Evolutionary conservation across 108 stramenopile genomes (phyloP).

Genomic region (Skeletonema grethae): DNA sequence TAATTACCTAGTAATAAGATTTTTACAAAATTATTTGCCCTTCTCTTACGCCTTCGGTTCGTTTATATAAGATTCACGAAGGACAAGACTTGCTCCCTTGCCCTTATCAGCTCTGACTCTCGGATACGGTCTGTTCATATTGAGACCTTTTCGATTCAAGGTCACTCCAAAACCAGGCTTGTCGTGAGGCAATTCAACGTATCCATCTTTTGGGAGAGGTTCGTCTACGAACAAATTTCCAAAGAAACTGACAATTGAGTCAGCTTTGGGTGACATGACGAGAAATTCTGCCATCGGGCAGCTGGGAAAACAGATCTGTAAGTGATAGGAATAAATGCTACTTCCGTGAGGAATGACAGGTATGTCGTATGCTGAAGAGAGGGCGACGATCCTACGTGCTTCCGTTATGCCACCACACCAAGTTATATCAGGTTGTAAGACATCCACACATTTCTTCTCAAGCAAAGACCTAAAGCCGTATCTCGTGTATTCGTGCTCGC

Average conservation of each 20-base stretch:
- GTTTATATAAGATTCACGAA: not conserved
- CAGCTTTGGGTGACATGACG: slow-evolving; percentile 65
- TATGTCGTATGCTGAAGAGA: slow-evolving; percentile 65
- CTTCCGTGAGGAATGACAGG: slow-evolving; percentile 67
- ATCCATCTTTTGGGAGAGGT: slow-evolving; percentile 66
- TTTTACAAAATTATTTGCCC: too few relatives aligned
- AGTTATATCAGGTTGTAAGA: slow-evolving; percentile 73
- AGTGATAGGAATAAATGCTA: slow-evolving; percentile 66
- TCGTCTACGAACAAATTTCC: slow-evolving; percentile 66
- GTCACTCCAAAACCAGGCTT: slow-evolving; percentile 77
- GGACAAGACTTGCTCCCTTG: not conserved
- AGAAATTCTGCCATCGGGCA: slow-evolving; percentile 73
- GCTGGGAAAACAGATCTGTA: slow-evolving; percentile 66
- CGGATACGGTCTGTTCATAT: slow-evolving; percentile 39
- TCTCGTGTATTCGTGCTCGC: slow-evolving; percentile 74
- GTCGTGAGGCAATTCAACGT: slow-evolving; percentile 50
- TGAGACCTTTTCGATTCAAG: slow-evolving; percentile 52
- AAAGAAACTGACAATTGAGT: slow-evolving; percentile 59
- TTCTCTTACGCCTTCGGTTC: not conserved
- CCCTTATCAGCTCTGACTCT: not conserved
- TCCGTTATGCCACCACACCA: slow-evolving; percentile 80
- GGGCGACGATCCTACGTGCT: slow-evolving; percentile 61
- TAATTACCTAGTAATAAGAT: too few relatives aligned
- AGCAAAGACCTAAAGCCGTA: slow-evolving; percentile 63
- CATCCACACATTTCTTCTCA: slow-evolving; percentile 61